phyloP scores from a whole-genome alignment of 345 rosid species.

The Salix exigua region DNA sequence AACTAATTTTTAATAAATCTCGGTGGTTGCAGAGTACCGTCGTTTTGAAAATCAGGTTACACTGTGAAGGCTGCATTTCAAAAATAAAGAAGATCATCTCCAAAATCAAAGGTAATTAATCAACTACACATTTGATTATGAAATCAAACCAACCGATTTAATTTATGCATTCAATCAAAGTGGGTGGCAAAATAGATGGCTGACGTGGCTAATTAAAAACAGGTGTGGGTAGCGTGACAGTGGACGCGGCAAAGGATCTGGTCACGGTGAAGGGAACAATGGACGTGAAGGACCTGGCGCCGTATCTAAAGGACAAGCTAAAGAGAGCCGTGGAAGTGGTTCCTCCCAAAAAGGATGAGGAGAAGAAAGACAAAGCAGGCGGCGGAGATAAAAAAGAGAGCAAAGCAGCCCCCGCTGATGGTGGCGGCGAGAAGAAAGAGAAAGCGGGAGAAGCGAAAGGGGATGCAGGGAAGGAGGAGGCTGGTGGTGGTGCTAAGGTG shows the following conservation, averaged over 20 bases:
- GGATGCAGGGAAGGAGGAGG: neutral
- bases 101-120: constrained; percentile 32
- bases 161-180: neutral
- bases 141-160: neutral
- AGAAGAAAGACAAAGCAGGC: constrained; percentile 6
- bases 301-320: constrained; percentile 54
- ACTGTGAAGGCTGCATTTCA: constrained; percentile 42
- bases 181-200: neutral
- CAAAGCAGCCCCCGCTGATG: neutral
- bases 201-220: constrained; percentile 10
- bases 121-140: neutral
- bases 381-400: constrained; percentile 34
- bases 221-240: constrained; percentile 60
- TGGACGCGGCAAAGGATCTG: constrained; percentile 59
- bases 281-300: constrained; percentile 51
- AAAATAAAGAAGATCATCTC: constrained; percentile 29
- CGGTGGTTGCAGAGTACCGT: constrained; percentile 34
- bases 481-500: constrained; percentile 22
- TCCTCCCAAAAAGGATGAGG: constrained; percentile 47
- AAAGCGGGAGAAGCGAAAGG: constrained; percentile 27
- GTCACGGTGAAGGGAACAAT: constrained; percentile 72
- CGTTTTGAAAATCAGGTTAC: constrained; percentile 37
- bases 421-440: constrained; percentile 35
- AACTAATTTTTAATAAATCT: neutral
- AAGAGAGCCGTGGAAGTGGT: constrained; percentile 63